Conservation (phyloP, 306 rosid genomes). For the Cajanus cajan region DNA sequence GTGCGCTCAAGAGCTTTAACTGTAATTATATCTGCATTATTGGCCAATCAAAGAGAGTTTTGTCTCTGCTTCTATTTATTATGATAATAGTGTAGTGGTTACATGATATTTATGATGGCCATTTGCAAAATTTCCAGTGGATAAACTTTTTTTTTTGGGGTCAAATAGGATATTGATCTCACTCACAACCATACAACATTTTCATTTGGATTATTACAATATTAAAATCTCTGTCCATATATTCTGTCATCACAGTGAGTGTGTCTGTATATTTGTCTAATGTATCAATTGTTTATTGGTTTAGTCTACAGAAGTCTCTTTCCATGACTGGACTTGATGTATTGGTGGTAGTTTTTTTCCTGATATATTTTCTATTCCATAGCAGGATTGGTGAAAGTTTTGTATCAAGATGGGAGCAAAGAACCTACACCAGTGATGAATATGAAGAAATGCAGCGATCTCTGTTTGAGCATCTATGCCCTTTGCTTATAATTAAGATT, state of each 20-base stretch:
- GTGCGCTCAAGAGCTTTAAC: neutral
- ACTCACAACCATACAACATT: neutral
- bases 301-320: too few species aligned
- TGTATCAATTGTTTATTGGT: too few species aligned
- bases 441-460: constrained; percentile 53
- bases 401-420: constrained; percentile 47
- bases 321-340: neutral
- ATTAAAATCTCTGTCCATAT: neutral
- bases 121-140: neutral
- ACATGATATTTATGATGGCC: neutral
- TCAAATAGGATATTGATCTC: neutral
- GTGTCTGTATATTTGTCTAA: neutral
- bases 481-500: constrained; percentile 81
- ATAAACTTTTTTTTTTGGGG: neutral
- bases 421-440: constrained; percentile 53
- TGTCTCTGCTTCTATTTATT: neutral
- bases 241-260: neutral
- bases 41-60: neutral
- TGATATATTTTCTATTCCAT: constrained; percentile 23
- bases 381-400: constrained; percentile 62
- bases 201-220: constrained; percentile 8
- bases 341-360: constrained; percentile 21
- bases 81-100: neutral
- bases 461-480: constrained; percentile 87
- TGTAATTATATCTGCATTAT: neutral